phyloP scores from a whole-genome alignment of 2,329 filamentous ascomycete species.

The Cryphonectria japonica region DNA sequence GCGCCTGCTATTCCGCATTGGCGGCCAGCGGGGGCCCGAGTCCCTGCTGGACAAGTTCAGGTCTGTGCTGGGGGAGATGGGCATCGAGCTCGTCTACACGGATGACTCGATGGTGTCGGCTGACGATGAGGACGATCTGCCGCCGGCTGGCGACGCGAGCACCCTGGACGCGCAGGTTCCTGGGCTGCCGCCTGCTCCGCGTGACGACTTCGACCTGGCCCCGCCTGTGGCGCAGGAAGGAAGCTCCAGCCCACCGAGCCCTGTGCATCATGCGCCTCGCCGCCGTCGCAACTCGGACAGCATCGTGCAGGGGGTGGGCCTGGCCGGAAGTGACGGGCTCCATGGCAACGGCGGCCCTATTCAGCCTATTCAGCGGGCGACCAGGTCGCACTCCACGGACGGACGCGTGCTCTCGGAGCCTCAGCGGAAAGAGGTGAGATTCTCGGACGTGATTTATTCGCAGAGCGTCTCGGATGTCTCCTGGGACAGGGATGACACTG shows the following conservation, averaged over 20 bases:
- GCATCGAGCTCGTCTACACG: slow-evolving; percentile 70
- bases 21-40: slow-evolving; percentile 61
- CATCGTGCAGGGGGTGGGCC: slow-evolving; percentile 25
- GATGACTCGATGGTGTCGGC: slow-evolving; percentile 26
- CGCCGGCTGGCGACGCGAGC: neutral
- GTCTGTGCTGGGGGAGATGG: slow-evolving; percentile 67
- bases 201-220: slow-evolving; percentile 7
- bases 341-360: neutral
- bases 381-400: slow-evolving; percentile 21
- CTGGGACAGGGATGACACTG: slow-evolving; percentile 23
- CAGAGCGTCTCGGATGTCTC: slow-evolving; percentile 27
- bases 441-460: slow-evolving; percentile 27
- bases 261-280: slow-evolving; percentile 28
- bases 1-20: slow-evolving; percentile 78
- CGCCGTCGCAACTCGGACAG: slow-evolving; percentile 35
- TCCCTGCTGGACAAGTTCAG: slow-evolving; percentile 72
- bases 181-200: neutral
- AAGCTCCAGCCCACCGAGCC: slow-evolving; percentile 24
- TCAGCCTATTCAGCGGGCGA: slow-evolving; percentile 17
- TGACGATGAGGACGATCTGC: neutral
- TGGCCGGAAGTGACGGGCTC: slow-evolving; percentile 5
- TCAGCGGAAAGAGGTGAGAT: slow-evolving; percentile 26
- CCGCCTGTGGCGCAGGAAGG: slow-evolving; percentile 21
- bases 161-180: neutral
- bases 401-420: slow-evolving; percentile 14